Evolutionary conservation across 768 basidiomycete genomes (phyloP).

Genomic region (Amanita thiersii): DNA sequence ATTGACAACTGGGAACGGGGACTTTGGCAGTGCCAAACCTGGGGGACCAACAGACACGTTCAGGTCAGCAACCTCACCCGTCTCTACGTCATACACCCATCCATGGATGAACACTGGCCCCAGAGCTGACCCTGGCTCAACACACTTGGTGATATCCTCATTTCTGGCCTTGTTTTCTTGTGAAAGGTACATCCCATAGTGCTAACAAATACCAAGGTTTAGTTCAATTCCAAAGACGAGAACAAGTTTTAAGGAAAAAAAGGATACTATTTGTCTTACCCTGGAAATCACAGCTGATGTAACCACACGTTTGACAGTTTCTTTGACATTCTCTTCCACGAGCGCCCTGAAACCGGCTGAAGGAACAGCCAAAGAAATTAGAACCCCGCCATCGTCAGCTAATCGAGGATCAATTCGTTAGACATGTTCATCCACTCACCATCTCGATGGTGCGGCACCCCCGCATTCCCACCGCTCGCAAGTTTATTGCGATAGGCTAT

Average conservation of each 20-base stretch:
- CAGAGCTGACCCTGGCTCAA: background rate
- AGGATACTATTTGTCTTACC: too few relatives aligned
- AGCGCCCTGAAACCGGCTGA: slow-evolving; percentile 16
- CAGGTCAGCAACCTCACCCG: slow-evolving; percentile 16
- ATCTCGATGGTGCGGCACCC: slow-evolving; percentile 13
- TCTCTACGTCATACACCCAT: slow-evolving; percentile 19
- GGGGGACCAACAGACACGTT: slow-evolving; percentile 16
- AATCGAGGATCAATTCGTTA: too few relatives aligned
- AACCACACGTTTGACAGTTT: slow-evolving; percentile 12
- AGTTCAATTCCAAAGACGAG: too few relatives aligned
- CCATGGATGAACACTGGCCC: slow-evolving; percentile 18
- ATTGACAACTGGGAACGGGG: slow-evolving; percentile 14
- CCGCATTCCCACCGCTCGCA: slow-evolving; percentile 3
- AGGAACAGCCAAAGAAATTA: background rate
- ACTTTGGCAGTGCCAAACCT: slow-evolving; percentile 10
- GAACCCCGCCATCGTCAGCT: too few relatives aligned
- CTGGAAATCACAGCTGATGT: background rate
- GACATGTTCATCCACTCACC: slow-evolving; percentile 13
- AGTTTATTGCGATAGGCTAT: slow-evolving; percentile 12
- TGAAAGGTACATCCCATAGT: too few relatives aligned
- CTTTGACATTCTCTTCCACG: slow-evolving; percentile 16
- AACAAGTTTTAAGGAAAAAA: too few relatives aligned
- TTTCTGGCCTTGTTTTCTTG: too few relatives aligned
- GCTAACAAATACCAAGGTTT: too few relatives aligned
- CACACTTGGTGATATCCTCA: too few relatives aligned